Base-by-base conservation (phyloP, 768 basidiomycete species). In the Boletus bicolor region DNA sequence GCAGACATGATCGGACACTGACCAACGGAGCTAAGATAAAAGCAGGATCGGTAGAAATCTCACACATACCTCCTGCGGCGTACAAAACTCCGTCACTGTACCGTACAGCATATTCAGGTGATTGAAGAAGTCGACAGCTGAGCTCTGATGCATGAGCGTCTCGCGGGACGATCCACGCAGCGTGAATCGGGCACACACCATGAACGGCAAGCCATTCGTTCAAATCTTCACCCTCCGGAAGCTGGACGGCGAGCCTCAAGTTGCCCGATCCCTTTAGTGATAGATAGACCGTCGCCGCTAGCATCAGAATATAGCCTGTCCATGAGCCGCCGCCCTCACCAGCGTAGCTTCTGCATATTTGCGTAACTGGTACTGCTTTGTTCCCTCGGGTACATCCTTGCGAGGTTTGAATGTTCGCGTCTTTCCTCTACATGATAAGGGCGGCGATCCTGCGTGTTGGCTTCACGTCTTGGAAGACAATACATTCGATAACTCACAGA, bases 131-230 rank as follows among this genome's bases (percentile, higher is more conserved):
- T 99, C 97, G 57, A 98, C 96, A 32, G 93, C 97, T 99, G 63
- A 17, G 47, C 44, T n/a, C 49, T 14, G 38, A 47, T 7, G 44
- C 38, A 54, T 63, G 55, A 53, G 24, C 37, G 1, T 28, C 30
- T 4, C 24, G 24, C 26, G 39, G n/a, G 37, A 43, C 43, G 19
- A 50, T 21, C 43, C 17, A 15, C 2, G 48, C 32, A 24, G 50
- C 8, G 15, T 30, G 10, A 48, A 50, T 38, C 8, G 21, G 44
- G 21, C 21, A 72, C 84, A 55, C 60, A 97, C 97, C 92, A 68
- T 99, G 96, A 8, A 99, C 96, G 12, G 97, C 97, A n/a, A 99
- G 85, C 97, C 97, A 99, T 73, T 99, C 97, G 62, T 95, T 96
- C 64, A 85, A 72, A 70, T 99, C 97, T 73, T 99, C 97, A 38